Conservation (phyloP, 495 filamentous ascomycete genomes). For the Hyphodiscus hymeniophilus region DNA sequence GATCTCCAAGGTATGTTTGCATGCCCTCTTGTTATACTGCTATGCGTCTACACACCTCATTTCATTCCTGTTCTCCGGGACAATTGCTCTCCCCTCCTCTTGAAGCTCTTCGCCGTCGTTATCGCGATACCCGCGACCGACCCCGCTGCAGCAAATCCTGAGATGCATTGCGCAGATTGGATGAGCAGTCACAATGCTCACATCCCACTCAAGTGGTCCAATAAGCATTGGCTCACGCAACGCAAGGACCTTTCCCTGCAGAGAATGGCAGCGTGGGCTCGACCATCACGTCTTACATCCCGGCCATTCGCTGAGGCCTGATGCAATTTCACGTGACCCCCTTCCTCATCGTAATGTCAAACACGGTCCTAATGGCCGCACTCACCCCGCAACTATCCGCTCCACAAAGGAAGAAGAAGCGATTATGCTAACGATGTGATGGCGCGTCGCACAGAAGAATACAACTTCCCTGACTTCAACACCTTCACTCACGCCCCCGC, state of each 20-base stretch:
- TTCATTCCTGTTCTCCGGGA: not conserved
- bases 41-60: too few species aligned
- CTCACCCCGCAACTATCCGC: too few species aligned
- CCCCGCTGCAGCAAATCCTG: not conserved
- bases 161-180: not conserved
- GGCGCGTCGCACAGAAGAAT: constrained; percentile 17
- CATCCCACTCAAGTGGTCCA: too few species aligned
- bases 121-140: not conserved
- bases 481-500: constrained; percentile 28
- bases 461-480: constrained; percentile 23
- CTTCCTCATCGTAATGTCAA: not conserved
- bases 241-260: too few species aligned
- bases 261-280: too few species aligned
- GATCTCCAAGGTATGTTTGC: not conserved
- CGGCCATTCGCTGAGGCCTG: not conserved
- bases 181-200: too few species aligned
- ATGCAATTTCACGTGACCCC: constrained; percentile 17
- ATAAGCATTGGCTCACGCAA: too few species aligned
- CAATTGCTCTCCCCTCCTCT: not conserved
- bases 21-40: not conserved
- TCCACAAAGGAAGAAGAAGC: not conserved
- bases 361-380: not conserved
- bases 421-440: constrained; percentile 16
- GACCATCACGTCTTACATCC: too few species aligned
- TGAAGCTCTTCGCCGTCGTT: not conserved